Evolutionary conservation across 768 basidiomycete species (phyloP).

Genomic region (Omphalotus guepiniiformis): DNA sequence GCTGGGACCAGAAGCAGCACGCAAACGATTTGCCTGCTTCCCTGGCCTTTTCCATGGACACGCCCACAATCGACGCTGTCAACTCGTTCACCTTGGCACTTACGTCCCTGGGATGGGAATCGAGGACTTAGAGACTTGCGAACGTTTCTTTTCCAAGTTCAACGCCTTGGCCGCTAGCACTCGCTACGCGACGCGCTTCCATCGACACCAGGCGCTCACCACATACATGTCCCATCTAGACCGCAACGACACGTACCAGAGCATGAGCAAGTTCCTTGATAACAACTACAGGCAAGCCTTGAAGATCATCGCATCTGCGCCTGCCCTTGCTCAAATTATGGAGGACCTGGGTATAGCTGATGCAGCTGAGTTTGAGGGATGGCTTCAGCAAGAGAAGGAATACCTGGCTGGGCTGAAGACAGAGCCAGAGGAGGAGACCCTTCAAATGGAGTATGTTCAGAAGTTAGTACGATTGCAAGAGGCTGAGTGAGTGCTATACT

Average conservation of each 20-base stretch:
- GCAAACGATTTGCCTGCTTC: background rate
- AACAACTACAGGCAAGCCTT: constrained; percentile 17
- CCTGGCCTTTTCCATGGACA: constrained; percentile 18
- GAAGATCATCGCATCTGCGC: background rate
- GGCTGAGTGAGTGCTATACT: background rate
- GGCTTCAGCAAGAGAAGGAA: constrained; percentile 13
- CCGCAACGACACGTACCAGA: constrained; percentile 5
- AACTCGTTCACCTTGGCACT: constrained; percentile 15
- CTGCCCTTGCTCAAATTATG: background rate
- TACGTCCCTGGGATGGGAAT: constrained; percentile 16
- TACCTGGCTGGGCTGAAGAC: constrained; percentile 13
- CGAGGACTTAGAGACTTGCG: constrained; percentile 19
- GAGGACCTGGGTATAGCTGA: constrained; percentile 7
- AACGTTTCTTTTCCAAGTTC: constrained; percentile 8
- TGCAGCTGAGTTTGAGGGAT: constrained; percentile 5
- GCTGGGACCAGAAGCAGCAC: constrained; percentile 6
- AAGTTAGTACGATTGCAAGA: constrained; percentile 10
- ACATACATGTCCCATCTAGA: constrained; percentile 1
- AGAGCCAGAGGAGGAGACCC: constrained; percentile 14
- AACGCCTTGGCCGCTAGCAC: constrained; percentile 12
- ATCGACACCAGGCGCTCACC: constrained; percentile 12
- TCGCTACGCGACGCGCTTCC: constrained; percentile 15
- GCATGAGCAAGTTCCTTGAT: constrained; percentile 8
- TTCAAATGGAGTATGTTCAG: constrained; percentile 14
- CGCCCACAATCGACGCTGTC: constrained; percentile 18